Conservation (phyloP, 169 alveolate species). For the Eimeria acervulina region DNA sequence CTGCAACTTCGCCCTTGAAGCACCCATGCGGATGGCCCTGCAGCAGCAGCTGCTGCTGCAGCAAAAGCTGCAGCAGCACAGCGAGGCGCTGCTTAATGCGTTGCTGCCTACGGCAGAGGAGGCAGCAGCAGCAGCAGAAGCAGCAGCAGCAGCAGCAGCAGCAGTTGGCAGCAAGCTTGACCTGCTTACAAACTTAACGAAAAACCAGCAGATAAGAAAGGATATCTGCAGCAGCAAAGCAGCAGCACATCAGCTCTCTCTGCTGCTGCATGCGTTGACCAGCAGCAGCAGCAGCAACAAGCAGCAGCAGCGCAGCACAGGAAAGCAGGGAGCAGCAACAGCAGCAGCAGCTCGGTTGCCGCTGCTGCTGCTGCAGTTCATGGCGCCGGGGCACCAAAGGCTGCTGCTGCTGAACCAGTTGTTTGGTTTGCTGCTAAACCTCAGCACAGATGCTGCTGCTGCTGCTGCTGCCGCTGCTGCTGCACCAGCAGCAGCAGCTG, state of each 20-base stretch:
- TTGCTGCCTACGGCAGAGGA: conserved; percentile 54
- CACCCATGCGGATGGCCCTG: conserved; percentile 31
- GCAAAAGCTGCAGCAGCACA: conserved; percentile 59
- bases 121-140: conserved; percentile 20
- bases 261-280: conserved; percentile 28
- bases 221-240: conserved; percentile 50
- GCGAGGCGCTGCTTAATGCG: conserved; percentile 9
- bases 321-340: not conserved
- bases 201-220: conserved; percentile 12
- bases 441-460: conserved; percentile 7
- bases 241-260: not conserved
- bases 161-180: conserved; percentile 17
- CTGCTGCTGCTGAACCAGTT: conserved; percentile 51
- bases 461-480: conserved; percentile 21
- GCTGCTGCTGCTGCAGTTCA: not conserved
- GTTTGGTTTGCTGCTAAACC: conserved; percentile 21
- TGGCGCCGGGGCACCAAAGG: not conserved
- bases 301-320: conserved; percentile 7
- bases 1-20: conserved; percentile 44
- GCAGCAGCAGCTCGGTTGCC: conserved; percentile 7
- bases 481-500: no score
- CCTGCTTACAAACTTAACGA: not conserved
- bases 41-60: conserved; percentile 36
- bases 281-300: not conserved
- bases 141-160: conserved; percentile 42